Percentiles rank a stretch among this genome's conserved stretches.
Conservation (phyloP, 768 basidiomycete species). For the Pseudohyphozyma bogoriensis region DNA sequence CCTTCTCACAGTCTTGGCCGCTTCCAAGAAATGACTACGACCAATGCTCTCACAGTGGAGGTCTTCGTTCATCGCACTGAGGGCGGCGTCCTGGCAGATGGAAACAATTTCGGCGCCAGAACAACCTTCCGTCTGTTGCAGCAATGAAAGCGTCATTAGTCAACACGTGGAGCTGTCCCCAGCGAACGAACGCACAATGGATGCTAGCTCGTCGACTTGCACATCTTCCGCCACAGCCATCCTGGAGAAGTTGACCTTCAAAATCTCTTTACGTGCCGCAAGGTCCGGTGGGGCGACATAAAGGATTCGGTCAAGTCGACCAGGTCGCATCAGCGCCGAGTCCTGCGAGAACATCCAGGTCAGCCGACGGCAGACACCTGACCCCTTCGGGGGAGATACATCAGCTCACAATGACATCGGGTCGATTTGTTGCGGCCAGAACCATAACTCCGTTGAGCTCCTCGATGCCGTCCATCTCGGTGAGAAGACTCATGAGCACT, state of each 20-base stretch:
- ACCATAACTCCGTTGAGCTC: slow-evolving; percentile 90
- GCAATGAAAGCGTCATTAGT: not conserved
- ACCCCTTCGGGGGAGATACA: not conserved
- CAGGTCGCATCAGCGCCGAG: slow-evolving; percentile 86
- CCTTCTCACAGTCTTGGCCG: slow-evolving; percentile 58
- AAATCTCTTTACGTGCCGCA: slow-evolving; percentile 68
- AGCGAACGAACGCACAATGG: slow-evolving; percentile 10
- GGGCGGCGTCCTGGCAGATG: slow-evolving; percentile 90
- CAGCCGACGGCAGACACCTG: not conserved
- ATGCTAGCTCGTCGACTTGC: slow-evolving; percentile 50
- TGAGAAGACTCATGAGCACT: slow-evolving; percentile 81
- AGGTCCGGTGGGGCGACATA: slow-evolving; percentile 89
- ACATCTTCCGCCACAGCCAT: slow-evolving; percentile 73
- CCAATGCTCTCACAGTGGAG: slow-evolving; percentile 66
- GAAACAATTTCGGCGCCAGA: slow-evolving; percentile 89
- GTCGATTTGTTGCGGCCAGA: slow-evolving; percentile 90
- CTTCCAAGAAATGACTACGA: slow-evolving; percentile 58
- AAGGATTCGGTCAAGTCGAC: slow-evolving; percentile 82
- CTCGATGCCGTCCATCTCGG: slow-evolving; percentile 98
- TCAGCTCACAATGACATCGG: slow-evolving; percentile 62
- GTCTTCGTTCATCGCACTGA: slow-evolving; percentile 80
- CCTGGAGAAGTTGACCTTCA: slow-evolving; percentile 59
- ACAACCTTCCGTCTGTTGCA: slow-evolving; percentile 86
- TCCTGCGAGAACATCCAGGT: slow-evolving; percentile 49
- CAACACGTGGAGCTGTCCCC: not conserved